phyloP scores from a whole-genome alignment of 1,284 basidiomycete genomes.

The Ustilago loliicola region DNA sequence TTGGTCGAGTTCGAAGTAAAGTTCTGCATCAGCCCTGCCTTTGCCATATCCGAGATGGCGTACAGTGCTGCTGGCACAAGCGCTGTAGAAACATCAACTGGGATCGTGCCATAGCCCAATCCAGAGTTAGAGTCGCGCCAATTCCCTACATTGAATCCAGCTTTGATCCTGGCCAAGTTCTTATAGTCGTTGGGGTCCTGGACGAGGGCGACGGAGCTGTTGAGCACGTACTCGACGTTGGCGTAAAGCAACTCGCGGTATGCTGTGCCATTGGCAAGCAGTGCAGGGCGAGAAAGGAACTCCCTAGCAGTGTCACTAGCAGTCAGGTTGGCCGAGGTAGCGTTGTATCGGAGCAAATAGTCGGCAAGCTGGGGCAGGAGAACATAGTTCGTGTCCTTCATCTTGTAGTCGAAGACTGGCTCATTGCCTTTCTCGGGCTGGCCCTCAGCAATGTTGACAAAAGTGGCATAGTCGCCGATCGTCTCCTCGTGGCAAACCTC shows the following conservation, averaged over 20 bases:
- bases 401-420: conserved; percentile 72
- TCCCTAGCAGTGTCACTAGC: conserved; percentile 56
- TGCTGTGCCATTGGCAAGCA: conserved; percentile 71
- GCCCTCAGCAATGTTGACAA: conserved; percentile 71
- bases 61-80: conserved; percentile 74
- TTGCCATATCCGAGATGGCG: conserved; percentile 72
- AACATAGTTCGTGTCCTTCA: conserved; percentile 73
- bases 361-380: conserved; percentile 72
- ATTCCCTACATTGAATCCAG: conserved; percentile 72
- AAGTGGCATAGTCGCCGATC: conserved; percentile 65
- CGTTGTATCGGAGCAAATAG: conserved; percentile 71
- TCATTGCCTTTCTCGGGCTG: conserved; percentile 71
- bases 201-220: conserved; percentile 70
- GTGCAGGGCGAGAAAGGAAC: conserved; percentile 69
- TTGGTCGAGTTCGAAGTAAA: conserved; percentile 35
- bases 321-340: conserved; percentile 13
- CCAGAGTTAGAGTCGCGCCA: conserved; percentile 75
- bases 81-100: conserved; percentile 74
- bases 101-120: conserved; percentile 73
- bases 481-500: conserved; percentile 73
- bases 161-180: conserved; percentile 70
- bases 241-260: conserved; percentile 70
- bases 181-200: conserved; percentile 57
- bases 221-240: conserved; percentile 69
- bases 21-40: conserved; percentile 69